phyloP scores from a whole-genome alignment of 176 grass and related monocot species.

The Puccinellia tenuiflora region DNA sequence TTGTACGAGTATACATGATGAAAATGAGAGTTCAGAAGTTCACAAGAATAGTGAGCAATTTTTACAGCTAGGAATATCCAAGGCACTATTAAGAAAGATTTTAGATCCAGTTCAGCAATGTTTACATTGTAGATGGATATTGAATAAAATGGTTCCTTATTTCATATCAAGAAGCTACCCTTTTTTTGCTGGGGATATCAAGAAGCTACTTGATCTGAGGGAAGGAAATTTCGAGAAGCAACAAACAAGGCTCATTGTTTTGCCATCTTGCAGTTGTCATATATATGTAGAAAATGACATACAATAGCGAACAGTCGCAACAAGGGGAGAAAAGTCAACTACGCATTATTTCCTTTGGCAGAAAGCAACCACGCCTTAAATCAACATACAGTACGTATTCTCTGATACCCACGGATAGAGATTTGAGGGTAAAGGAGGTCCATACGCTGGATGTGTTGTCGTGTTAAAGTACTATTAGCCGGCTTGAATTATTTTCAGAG shows the following conservation, averaged over 20 bases:
- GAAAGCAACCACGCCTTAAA: neutral
- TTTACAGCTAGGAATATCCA: neutral
- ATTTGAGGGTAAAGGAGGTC: neutral
- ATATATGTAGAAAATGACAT: neutral
- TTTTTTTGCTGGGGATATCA: neutral
- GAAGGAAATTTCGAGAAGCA: neutral
- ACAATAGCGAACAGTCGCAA: neutral
- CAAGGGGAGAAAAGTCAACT: conserved; percentile 25
- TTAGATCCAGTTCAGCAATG: neutral
- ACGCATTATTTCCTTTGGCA: neutral
- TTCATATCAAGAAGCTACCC: neutral
- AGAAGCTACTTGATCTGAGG: neutral
- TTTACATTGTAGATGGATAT: neutral
- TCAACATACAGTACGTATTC: neutral
- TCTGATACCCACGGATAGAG: neutral
- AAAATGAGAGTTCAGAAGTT: neutral
- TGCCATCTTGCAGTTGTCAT: neutral
- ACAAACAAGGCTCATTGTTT: conserved; percentile 4
- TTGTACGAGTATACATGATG: neutral
- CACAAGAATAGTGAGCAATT: neutral
- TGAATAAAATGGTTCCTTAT: neutral
- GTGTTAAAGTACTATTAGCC: neutral
- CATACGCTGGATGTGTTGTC: neutral
- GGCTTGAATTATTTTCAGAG: neutral
- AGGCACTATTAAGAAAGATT: neutral